A percentile compares a stretch with the other conserved stretches of the same genome.
phyloP scores from a whole-genome alignment of 164 flowering plant genomes.

The Dillenia turbinata region DNA sequence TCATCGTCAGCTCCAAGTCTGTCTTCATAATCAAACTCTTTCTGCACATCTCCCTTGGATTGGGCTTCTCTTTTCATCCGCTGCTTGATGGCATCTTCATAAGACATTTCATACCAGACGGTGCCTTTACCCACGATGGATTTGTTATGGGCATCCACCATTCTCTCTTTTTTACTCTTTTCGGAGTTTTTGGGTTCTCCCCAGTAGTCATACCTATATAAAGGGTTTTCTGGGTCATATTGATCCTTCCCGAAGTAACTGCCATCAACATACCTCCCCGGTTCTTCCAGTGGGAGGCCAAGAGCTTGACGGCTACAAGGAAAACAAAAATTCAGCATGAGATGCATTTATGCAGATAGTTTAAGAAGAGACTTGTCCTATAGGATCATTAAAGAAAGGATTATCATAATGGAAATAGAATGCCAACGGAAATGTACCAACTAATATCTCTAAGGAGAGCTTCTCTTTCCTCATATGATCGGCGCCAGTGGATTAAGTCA shows the following conservation, averaged over 20 bases:
- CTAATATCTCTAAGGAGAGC: constrained; percentile 88
- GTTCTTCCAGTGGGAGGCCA: constrained; percentile 93
- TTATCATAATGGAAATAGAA: not conserved
- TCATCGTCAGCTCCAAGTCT: constrained; percentile 21
- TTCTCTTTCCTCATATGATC: constrained; percentile 94
- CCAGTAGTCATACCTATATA: constrained; percentile 93
- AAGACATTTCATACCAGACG: constrained; percentile 84
- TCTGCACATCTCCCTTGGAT: constrained; percentile 11
- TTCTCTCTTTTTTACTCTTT: constrained; percentile 66
- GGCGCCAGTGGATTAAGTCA: constrained; percentile 90
- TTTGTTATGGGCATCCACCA: constrained; percentile 69
- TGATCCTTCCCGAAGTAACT: constrained; percentile 62
- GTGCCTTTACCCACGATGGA: constrained; percentile 75
- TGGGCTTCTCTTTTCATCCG: constrained; percentile 48
- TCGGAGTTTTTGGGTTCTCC: constrained; percentile 95
- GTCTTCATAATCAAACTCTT: constrained; percentile 25
- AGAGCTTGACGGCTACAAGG: constrained; percentile 67
- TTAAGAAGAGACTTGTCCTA: not conserved
- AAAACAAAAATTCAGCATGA: not conserved
- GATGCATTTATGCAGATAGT: not conserved
- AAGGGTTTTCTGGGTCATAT: constrained; percentile 72
- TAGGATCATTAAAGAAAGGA: not conserved
- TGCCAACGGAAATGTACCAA: constrained; percentile 38
- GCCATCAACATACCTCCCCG: constrained; percentile 68
- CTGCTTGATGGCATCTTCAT: constrained; percentile 76